Percentiles rank a stretch among this genome's conserved stretches.
phyloP scores from a whole-genome alignment of 192 early-diverging fungal genomes.

The Gigaspora rosea region DNA sequence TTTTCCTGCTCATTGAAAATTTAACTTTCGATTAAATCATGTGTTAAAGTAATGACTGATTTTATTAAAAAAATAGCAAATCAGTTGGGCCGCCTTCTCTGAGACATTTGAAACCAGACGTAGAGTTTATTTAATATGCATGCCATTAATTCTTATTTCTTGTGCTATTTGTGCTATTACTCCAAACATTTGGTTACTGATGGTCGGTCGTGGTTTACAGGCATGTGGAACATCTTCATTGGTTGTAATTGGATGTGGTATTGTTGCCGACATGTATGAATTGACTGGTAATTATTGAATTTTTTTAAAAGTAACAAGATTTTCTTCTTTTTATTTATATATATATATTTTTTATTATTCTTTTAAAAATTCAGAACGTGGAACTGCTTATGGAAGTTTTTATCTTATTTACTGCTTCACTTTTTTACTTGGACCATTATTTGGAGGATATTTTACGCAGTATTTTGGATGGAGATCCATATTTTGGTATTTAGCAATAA shows the following conservation, averaged over 20 bases:
- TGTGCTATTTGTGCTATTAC: background rate
- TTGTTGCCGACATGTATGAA: constrained; percentile 36
- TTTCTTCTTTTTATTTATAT: background rate
- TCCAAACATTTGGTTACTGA: constrained; percentile 1
- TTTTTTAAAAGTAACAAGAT: background rate
- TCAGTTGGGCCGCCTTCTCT: constrained; percentile 7
- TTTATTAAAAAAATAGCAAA: background rate
- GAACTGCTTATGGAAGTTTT: constrained; percentile 40
- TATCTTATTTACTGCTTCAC: constrained; percentile 26
- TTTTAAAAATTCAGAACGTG: constrained; percentile 31
- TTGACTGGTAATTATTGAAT: background rate
- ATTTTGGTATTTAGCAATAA: background rate
- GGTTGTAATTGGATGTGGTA: constrained; percentile 37
- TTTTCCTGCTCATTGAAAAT: no score
- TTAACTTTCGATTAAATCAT: no score
- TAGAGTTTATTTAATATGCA: background rate
- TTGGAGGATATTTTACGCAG: background rate
- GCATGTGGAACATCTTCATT: constrained; percentile 31
- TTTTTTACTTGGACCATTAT: constrained; percentile 29
- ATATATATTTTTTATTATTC: background rate
- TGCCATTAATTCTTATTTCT: background rate
- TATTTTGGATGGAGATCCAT: constrained; percentile 5
- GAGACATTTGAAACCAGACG: background rate
- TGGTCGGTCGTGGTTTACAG: background rate
- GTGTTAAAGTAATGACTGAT: no score